Evolutionary conservation across 75 land plant species (phyloP).

Genomic region (Picea glauca): DNA sequence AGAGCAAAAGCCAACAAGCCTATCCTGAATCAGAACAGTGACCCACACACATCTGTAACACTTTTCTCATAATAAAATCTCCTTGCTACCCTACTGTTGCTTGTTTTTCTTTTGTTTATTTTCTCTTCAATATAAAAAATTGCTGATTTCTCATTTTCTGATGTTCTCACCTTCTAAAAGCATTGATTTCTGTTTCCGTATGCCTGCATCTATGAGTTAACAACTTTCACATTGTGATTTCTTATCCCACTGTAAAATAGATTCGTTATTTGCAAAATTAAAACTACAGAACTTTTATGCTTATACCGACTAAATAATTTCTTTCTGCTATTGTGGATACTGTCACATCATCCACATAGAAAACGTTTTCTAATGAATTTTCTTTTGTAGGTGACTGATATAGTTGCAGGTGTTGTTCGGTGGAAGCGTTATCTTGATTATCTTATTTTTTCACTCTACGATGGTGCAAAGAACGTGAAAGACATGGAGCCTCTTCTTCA

Average conservation of each 20-base stretch:
- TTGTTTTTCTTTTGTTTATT: background rate
- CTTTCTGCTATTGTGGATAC: background rate
- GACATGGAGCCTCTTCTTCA: slow-evolving; percentile 87
- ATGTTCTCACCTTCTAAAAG: background rate
- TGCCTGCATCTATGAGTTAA: background rate
- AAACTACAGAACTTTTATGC: background rate
- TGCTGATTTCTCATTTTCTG: background rate
- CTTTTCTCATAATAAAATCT: background rate
- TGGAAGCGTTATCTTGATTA: slow-evolving; percentile 91
- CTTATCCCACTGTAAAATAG: background rate
- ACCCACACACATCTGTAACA: no score
- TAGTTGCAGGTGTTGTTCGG: slow-evolving; percentile 83
- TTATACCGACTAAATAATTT: background rate
- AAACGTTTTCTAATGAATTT: background rate
- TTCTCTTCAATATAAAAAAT: background rate
- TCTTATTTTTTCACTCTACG: slow-evolving; percentile 62
- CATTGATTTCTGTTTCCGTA: background rate
- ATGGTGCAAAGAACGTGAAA: slow-evolving; percentile 40
- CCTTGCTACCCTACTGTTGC: background rate
- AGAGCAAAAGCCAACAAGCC: no score
- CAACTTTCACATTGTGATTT: slow-evolving; percentile 4
- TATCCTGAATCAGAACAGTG: no score
- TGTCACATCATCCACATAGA: background rate
- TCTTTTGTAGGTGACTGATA: slow-evolving; percentile 71
- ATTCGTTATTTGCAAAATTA: background rate